These are phyloP conservation scores for Blastocystis sp. DNA, from an alignment of 352 stramenopile genomes.

Conservation along the genomic window DNA sequence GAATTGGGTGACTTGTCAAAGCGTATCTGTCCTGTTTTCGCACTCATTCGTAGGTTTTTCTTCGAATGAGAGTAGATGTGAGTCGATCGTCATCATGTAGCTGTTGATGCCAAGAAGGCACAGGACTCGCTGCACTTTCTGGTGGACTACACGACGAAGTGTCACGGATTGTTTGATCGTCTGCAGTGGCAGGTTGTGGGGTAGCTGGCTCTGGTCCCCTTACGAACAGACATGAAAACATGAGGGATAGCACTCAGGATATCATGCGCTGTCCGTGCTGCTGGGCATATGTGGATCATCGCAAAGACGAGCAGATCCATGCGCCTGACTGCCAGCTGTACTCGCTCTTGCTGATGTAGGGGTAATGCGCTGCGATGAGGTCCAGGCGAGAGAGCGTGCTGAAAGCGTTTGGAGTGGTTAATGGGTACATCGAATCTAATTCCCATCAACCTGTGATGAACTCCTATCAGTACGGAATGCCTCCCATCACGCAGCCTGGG, in stretches of 20 bases:
- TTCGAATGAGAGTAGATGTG: neutral
- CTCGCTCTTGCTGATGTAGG: neutral
- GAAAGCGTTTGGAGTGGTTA: neutral
- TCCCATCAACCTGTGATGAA: neutral
- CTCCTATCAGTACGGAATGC: neutral
- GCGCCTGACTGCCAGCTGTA: neutral
- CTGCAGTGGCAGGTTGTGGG: constrained; percentile 16
- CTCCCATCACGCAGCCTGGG: neutral
- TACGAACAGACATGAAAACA: constrained; percentile 16
- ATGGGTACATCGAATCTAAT: neutral
- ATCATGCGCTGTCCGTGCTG: constrained; percentile 18
- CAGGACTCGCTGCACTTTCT: neutral
- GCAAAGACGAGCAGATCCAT: neutral
- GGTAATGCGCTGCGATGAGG: neutral
- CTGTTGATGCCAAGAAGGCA: neutral
- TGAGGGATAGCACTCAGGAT: neutral
- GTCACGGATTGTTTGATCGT: neutral
- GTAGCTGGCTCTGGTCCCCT: neutral
- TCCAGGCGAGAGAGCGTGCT: neutral
- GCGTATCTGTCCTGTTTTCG: neutral
- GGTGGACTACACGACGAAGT: neutral
- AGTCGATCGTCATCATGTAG: neutral
- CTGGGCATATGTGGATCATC: constrained; percentile 2
- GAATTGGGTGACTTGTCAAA: neutral
- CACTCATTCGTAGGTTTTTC: neutral